Base-by-base conservation (phyloP, 148 eudicot genomes). In the Rheum nobile region DNA sequence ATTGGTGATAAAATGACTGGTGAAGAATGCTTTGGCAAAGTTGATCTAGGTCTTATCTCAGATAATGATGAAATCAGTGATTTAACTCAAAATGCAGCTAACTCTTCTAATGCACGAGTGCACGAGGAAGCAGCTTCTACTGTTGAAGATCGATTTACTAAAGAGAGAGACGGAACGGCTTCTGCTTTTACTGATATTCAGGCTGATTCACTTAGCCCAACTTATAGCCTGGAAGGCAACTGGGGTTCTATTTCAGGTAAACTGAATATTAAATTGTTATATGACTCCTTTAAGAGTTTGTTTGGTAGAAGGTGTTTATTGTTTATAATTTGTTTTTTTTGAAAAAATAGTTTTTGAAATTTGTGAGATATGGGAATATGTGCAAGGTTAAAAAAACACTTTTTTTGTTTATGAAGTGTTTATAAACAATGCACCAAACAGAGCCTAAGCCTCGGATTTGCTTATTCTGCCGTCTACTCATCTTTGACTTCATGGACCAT, bases 191-290 rank as follows among this genome's bases (percentile, higher is more conserved):
- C 61, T 24, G 86, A 82, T 72, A 26, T 72, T 29, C 75, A 82
- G 22, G 61, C 74, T 43, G 88, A 82, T 83, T 85, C 85, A 70
- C 57, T 82, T 61, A 82, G 87, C 76, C 88, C 52, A 77, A 59
- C 83, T 78, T 91, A 83, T 67, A 83, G 91, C 76, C 72, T 89
- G 75, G 93, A 87, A 57, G 87, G 80, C 61, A 83, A 83, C 82
- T 87, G 89, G 87, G 86, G 88, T 54, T 90, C 92, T 14, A 75
- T 82, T 72, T 88, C 90, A 86, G 96, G 96, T 90, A 84, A 31
- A 14, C 52, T 52, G 28, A 67, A 32, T 34, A 59, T 78, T 0
- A 59, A 39, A 21, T 10, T 31, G 14, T 63, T 22, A 11, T 55
- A 7, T 48, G n/a, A 14, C 4, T 17, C 6, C n/a, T n/a, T n/a